Conservation (phyloP, 371 early-diverging fungal genomes). For the Haplosporangium sp. region DNA sequence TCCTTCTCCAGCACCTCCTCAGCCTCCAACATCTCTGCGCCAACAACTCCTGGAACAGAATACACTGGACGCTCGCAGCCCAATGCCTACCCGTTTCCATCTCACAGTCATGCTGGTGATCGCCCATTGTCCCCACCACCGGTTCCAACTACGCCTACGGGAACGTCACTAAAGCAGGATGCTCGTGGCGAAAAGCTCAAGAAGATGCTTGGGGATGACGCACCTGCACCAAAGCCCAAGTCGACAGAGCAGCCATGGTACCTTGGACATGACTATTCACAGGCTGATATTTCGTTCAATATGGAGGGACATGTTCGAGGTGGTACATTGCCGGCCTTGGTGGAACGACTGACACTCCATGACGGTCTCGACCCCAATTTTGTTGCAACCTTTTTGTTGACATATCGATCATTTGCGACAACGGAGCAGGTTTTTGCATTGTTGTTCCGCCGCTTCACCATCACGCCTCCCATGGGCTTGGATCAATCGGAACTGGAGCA, state of each 20-base stretch:
- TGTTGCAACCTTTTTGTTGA: slow-evolving; percentile 86
- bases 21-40: slow-evolving; percentile 31
- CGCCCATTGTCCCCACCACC: slow-evolving; percentile 20
- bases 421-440: slow-evolving; percentile 78
- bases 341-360: slow-evolving; percentile 91
- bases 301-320: slow-evolving; percentile 86
- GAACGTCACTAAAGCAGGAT: slow-evolving; percentile 18
- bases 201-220: slow-evolving; percentile 54
- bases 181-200: slow-evolving; percentile 39
- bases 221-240: slow-evolving; percentile 42
- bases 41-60: slow-evolving; percentile 49
- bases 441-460: slow-evolving; percentile 77
- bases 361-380: slow-evolving; percentile 82
- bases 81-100: slow-evolving; percentile 58
- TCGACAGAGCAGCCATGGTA: slow-evolving; percentile 65
- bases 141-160: background rate
- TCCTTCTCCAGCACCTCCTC: slow-evolving; percentile 44
- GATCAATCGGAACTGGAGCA: slow-evolving; percentile 72
- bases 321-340: slow-evolving; percentile 85
- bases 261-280: slow-evolving; percentile 82
- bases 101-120: slow-evolving; percentile 18
- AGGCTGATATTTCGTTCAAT: slow-evolving; percentile 82
- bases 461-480: slow-evolving; percentile 78
- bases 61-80: slow-evolving; percentile 54
- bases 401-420: slow-evolving; percentile 87